A percentile compares a stretch with the other conserved stretches of the same genome.
Conservation (phyloP, 768 basidiomycete species). For the Plicaturopsis crispa region DNA sequence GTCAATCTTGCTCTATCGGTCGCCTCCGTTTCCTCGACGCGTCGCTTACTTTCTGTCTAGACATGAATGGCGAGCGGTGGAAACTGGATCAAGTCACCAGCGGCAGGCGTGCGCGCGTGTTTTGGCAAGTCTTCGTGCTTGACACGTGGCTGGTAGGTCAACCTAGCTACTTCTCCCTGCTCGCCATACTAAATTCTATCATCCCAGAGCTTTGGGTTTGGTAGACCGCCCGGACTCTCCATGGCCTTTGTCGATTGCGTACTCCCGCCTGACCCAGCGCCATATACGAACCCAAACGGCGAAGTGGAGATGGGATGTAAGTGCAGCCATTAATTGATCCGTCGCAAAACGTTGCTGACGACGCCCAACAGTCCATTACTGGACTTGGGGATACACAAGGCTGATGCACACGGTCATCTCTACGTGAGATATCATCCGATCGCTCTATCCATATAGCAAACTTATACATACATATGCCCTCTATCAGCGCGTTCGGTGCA, state of each 20-base stretch:
- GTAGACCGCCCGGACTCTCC: constrained; percentile 51
- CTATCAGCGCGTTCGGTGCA: constrained; percentile 42
- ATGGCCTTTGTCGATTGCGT: constrained; percentile 47
- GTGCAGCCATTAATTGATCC: constrained; percentile 8
- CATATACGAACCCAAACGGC: constrained; percentile 23
- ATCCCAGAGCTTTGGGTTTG: constrained; percentile 57
- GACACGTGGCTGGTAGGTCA: constrained; percentile 52
- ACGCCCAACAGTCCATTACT: constrained; percentile 39
- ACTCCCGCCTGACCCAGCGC: constrained; percentile 37
- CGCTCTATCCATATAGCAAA: no score
- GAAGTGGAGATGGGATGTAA: constrained; percentile 35
- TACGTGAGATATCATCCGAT: no score
- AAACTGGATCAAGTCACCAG: constrained; percentile 37
- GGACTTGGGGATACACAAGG: constrained; percentile 47
- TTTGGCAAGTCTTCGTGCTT: constrained; percentile 61
- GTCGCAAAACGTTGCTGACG: constrained; percentile 1
- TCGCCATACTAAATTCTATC: background rate
- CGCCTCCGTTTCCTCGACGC: background rate
- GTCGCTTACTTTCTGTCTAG: constrained; percentile 21
- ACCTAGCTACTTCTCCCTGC: background rate
- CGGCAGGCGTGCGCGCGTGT: constrained; percentile 45
- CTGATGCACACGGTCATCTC: constrained; percentile 45
- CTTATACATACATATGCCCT: no score
- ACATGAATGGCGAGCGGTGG: constrained; percentile 56
- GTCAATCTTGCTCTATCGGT: constrained; percentile 11